Evolutionary conservation across 192 early-diverging fungal genomes (phyloP).

Genomic region (Backusella tuberculispora): DNA sequence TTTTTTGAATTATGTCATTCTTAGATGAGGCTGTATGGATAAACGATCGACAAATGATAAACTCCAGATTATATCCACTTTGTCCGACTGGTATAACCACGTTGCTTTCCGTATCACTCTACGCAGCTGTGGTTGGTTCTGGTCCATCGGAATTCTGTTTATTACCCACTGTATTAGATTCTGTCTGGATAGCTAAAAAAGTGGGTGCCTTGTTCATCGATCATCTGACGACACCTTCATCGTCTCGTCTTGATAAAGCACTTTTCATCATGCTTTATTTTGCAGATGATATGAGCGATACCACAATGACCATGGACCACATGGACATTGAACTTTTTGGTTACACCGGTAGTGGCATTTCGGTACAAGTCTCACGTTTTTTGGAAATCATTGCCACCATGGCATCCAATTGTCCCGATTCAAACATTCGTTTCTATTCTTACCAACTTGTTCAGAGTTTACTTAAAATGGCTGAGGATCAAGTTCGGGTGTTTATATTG

Average conservation of each 20-base stretch:
- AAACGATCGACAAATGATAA: slow-evolving; percentile 14
- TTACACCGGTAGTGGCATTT: slow-evolving; percentile 1
- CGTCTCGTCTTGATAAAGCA: slow-evolving; percentile 8
- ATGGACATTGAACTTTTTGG: slow-evolving; percentile 17
- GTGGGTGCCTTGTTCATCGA: neutral
- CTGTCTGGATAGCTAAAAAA: neutral
- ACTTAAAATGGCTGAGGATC: slow-evolving; percentile 44
- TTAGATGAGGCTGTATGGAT: neutral
- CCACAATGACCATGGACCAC: slow-evolving; percentile 10
- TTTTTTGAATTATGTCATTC: neutral
- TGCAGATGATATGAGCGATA: slow-evolving; percentile 20
- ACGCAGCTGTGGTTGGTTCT: neutral
- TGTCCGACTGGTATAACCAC: slow-evolving; percentile 18
- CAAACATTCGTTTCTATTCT: slow-evolving; percentile 46
- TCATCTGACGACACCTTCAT: neutral
- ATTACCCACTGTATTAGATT: neutral
- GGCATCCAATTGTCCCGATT: slow-evolving; percentile 44
- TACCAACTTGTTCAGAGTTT: slow-evolving; percentile 42
- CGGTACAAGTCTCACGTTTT: neutral
- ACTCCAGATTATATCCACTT: slow-evolving; percentile 15
- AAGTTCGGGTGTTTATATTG: slow-evolving; percentile 45
- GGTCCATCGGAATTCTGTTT: neutral
- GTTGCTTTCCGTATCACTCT: neutral
- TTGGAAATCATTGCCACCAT: slow-evolving; percentile 42
- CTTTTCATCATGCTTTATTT: slow-evolving; percentile 19